Base-by-base conservation (phyloP, 2,329 filamentous ascomycete species). In the Neospermospora avenae region DNA sequence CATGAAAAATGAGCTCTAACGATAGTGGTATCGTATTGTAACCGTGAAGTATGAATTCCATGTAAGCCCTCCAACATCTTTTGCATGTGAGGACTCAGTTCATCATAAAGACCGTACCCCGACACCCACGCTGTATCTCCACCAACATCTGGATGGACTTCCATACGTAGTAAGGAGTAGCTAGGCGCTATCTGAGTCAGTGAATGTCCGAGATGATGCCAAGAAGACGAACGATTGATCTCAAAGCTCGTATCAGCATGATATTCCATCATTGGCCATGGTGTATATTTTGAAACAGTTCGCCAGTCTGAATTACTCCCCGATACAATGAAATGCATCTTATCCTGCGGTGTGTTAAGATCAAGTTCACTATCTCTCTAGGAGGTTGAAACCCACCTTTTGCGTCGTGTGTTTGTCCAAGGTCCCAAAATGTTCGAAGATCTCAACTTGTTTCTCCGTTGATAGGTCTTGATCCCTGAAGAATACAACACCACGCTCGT, bases 111-210 rank as follows among this genome's bases (percentile, higher is more conserved):
- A 1, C 65, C 66, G 35, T 67, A 67, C 14, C 51, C 51, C 56
- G 65, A 67, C 10, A 67, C 62, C 65, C 65, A 49, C 81, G 79
- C 1, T 90, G 91, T 61, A 83, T 87, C 72, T 95, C 91, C 31
- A 95, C 82, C 57, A 90, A 80, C 72, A 93, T 95, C 44, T 0
- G 80, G 79, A 59, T 79, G 77, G 55, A 80, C 77, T 65, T 81
- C 77, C 76, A 81, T 81, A 18, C 78, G 73, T 11, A 82, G 70
- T n/a, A 81, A 65, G 1, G 78, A 80, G 62, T 81, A 81, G 1
- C 75, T 77, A 0, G 79, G 79, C 2, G 79, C 72, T 74, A 24
- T 46, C 37, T 3, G 1, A 16, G 42, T 64, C 20, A 66, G 52
- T 18, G 31, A 31, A 18, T 20, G 28, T 48, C 18, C 35, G 24